Evolutionary conservation across 129 eudicot genomes (phyloP).

Genomic region (Chrysanthemum makinoi): DNA sequence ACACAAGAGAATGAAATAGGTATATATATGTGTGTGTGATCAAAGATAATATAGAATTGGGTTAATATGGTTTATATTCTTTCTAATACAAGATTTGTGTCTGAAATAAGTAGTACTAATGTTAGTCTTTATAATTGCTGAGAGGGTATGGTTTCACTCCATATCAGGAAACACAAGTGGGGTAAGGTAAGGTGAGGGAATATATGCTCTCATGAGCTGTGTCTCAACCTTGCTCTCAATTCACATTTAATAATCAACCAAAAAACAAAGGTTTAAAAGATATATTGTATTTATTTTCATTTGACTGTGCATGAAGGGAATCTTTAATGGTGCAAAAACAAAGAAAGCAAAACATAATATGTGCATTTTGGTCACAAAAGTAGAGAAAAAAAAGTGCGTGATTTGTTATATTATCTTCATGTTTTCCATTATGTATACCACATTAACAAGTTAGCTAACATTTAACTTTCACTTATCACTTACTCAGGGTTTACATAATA

Average conservation of each 20-base stretch:
- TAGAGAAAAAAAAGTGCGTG: conserved; percentile 67
- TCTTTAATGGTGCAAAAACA: conserved; percentile 82
- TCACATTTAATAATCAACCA: conserved; percentile 47
- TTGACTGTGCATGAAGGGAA: conserved; percentile 92
- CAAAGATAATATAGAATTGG: conserved; percentile 33
- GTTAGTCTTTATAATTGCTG: conserved; percentile 37
- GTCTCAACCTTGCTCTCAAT: conserved; percentile 48
- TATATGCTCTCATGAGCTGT: conserved; percentile 87
- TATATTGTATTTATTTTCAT: conserved; percentile 41
- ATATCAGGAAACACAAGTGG: conserved; percentile 95
- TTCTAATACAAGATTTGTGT: conserved; percentile 33
- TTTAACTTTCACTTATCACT: not conserved
- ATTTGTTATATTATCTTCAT: conserved; percentile 83
- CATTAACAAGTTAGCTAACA: not conserved
- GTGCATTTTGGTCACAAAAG: conserved; percentile 73
- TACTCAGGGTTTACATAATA: not conserved
- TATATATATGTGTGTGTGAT: conserved; percentile 24
- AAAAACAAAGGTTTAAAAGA: conserved; percentile 18
- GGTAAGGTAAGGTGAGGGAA: conserved; percentile 72
- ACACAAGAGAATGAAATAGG: conserved; percentile 14
- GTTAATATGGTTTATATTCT: conserved; percentile 25
- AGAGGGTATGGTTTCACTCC: conserved; percentile 70
- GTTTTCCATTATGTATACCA: conserved; percentile 31
- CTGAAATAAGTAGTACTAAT: conserved; percentile 42
- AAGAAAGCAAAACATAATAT: conserved; percentile 80